phyloP scores from a whole-genome alignment of 768 basidiomycete species.

The Trametes villosa region DNA sequence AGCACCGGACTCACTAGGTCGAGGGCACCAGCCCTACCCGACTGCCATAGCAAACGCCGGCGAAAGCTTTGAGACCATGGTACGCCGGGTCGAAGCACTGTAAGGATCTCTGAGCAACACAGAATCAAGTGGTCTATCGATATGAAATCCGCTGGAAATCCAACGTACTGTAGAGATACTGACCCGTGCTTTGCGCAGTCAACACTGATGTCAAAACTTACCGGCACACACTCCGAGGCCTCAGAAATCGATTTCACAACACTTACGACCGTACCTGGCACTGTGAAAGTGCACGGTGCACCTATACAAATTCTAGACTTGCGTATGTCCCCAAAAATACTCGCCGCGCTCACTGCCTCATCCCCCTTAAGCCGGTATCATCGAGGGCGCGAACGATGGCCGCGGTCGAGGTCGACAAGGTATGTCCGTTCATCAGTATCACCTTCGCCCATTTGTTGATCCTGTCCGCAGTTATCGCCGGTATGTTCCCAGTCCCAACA shows the following conservation, averaged over 20 bases:
- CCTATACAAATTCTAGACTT: conserved; percentile 94
- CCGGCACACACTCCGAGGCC: conserved; percentile 94
- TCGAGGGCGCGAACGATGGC: conserved; percentile 79
- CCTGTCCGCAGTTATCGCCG: conserved; percentile 36
- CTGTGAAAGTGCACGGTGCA: conserved; percentile 92
- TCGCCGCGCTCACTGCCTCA: conserved; percentile 20
- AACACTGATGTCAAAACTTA: conserved; percentile 93
- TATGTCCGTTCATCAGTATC: conserved; percentile 37
- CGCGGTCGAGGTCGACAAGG: conserved; percentile 98
- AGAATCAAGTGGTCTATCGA: too few relatives aligned
- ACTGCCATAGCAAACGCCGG: too few relatives aligned
- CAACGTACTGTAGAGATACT: neutral
- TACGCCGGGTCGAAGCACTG: too few relatives aligned
- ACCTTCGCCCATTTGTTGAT: neutral
- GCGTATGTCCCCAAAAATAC: conserved; percentile 53
- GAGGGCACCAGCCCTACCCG: too few relatives aligned
- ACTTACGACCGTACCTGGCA: conserved; percentile 93
- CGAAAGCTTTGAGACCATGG: too few relatives aligned
- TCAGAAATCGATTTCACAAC: conserved; percentile 98
- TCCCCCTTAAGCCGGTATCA: conserved; percentile 68
- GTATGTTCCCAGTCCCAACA: conserved; percentile 60
- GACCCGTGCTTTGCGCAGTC: conserved; percentile 52
- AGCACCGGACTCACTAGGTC: too few relatives aligned
- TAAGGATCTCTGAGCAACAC: too few relatives aligned
- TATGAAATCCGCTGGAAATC: too few relatives aligned